Percentiles rank a stretch among this genome's conserved stretches.
These are phyloP conservation scores for Fusarium devonianum DNA, from an alignment of 2,329 filamentous ascomycete species.

Conservation along the genomic window DNA sequence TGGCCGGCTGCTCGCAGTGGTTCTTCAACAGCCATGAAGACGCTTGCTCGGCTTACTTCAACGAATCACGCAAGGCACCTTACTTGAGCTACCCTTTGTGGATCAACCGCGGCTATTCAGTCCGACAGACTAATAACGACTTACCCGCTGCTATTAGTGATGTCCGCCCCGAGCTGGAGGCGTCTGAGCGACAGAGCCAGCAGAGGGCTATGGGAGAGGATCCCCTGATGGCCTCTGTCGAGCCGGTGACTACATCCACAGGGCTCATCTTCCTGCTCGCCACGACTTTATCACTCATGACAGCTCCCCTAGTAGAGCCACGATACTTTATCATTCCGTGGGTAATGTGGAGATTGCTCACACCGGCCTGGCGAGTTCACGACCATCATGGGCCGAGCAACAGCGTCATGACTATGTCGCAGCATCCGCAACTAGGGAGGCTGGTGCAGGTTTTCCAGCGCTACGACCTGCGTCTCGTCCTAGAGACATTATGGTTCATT, in stretches of 20 bases:
- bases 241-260: slow-evolving; percentile 56
- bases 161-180: slow-evolving; percentile 9
- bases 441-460: slow-evolving; percentile 13
- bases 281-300: slow-evolving; percentile 80
- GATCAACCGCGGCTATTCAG: slow-evolving; percentile 8
- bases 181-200: slow-evolving; percentile 6
- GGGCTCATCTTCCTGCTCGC: slow-evolving; percentile 68
- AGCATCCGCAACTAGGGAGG: slow-evolving; percentile 2
- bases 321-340: slow-evolving; percentile 96
- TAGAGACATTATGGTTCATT: slow-evolving; percentile 75
- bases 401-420: slow-evolving; percentile 4
- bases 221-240: slow-evolving; percentile 38
- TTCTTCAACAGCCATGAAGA: slow-evolving; percentile 10
- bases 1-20: slow-evolving; percentile 56
- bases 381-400: slow-evolving; percentile 18
- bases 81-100: slow-evolving; percentile 45
- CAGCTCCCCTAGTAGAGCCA: slow-evolving; percentile 91
- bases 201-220: slow-evolving; percentile 37
- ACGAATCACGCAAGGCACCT: slow-evolving; percentile 4
- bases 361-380: slow-evolving; percentile 61
- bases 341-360: slow-evolving; percentile 87
- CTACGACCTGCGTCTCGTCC: slow-evolving; percentile 56
- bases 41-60: slow-evolving; percentile 27
- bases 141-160: slow-evolving; percentile 9
- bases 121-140: slow-evolving; percentile 15